These are phyloP conservation scores for Wickerhamiella kurtzmanii DNA, from an alignment of 805 yeast species.

Conservation along the genomic window DNA sequence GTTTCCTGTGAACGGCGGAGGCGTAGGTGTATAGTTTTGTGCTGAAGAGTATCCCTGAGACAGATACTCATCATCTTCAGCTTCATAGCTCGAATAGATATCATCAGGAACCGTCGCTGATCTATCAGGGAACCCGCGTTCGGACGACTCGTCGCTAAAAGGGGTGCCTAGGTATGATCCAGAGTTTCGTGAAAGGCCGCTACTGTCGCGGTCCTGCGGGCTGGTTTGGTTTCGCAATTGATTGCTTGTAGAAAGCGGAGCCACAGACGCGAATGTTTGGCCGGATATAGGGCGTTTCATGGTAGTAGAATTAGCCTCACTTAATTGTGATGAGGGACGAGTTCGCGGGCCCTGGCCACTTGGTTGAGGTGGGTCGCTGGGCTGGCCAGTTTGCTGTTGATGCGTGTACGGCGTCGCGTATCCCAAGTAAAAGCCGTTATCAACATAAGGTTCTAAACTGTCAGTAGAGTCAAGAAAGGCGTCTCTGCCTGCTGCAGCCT, in stretches of 20 bases:
- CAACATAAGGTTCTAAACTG: neutral
- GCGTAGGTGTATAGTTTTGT: neutral
- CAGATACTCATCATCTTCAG: neutral
- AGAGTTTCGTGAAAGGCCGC: neutral
- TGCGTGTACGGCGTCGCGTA: conserved; percentile 1
- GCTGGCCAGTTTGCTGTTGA: no score
- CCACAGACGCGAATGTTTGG: no score
- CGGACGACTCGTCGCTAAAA: neutral
- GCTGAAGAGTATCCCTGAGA: neutral
- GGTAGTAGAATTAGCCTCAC: no score
- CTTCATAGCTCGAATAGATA: neutral
- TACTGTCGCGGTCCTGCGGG: neutral
- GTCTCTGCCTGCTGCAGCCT: conserved; percentile 6
- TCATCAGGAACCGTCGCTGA: neutral
- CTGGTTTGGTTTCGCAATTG: neutral
- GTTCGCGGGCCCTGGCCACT: no score
- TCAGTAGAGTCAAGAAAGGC: conserved; percentile 11
- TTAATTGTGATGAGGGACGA: no score
- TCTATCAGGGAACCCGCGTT: neutral
- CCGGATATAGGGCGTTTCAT: no score
- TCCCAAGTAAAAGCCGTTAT: conserved; percentile 4
- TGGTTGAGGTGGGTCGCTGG: no score
- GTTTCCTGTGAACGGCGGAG: neutral
- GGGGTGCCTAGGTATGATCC: neutral
- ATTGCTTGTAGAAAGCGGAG: no score